Evolutionary conservation across 805 yeast species (phyloP).

Genomic region (Candida xyloterini): DNA sequence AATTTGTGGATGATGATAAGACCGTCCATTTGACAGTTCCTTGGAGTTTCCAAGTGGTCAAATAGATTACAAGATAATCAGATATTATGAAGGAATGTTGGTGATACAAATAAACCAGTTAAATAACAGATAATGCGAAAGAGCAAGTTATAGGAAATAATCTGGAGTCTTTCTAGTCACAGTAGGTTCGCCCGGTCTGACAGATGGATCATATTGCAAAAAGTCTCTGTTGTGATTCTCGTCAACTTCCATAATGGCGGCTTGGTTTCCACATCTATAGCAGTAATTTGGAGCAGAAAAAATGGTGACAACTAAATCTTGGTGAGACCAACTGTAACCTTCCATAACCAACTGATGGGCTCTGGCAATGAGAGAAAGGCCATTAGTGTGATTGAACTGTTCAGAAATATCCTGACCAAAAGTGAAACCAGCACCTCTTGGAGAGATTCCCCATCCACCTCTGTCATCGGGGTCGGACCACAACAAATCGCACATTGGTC

Average conservation of each 20-base stretch:
- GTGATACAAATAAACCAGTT: constrained; percentile 12
- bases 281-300: constrained; percentile 96
- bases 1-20: constrained; percentile 85
- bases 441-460: constrained; percentile 97
- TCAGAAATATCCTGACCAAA: constrained; percentile 95
- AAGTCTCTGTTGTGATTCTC: constrained; percentile 89
- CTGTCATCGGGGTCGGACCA: constrained; percentile 98
- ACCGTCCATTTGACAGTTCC: constrained; percentile 68
- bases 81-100: constrained; percentile 8
- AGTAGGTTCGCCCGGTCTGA: constrained; percentile 97
- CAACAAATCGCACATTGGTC: constrained; percentile 93
- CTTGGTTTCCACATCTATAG: constrained; percentile 97
- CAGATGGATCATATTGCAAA: constrained; percentile 93
- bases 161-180: constrained; percentile 97
- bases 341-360: constrained; percentile 99
- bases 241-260: constrained; percentile 97
- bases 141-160: constrained; percentile 67
- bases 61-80: constrained; percentile 28
- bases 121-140: constrained; percentile 6
- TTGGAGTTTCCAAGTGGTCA: constrained; percentile 83
- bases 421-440: constrained; percentile 98
- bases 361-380: constrained; percentile 79
- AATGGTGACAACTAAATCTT: constrained; percentile 89
- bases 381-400: constrained; percentile 90
- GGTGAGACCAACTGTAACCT: constrained; percentile 93